These are phyloP conservation scores for Podaxis sp. DNA, from an alignment of 768 basidiomycete species.

Conservation along the genomic window DNA sequence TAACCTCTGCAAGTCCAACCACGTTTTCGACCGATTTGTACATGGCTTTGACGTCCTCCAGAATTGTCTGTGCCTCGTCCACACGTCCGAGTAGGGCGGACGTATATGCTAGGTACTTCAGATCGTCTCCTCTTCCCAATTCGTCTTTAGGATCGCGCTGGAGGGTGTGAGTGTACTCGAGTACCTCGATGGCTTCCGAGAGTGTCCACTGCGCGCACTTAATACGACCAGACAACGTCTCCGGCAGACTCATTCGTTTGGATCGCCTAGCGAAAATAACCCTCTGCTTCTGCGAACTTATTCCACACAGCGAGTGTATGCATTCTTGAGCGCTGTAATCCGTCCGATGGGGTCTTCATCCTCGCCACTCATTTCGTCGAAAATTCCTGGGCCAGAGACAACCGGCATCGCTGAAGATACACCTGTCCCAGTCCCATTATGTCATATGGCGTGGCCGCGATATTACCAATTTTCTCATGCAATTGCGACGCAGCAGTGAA, in stretches of 20 bases:
- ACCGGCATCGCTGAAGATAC: conserved; percentile 14
- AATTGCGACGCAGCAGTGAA: conserved; percentile 16
- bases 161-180: neutral
- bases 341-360: conserved; percentile 17
- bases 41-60: conserved; percentile 3
- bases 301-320: conserved; percentile 16
- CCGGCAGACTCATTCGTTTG: conserved; percentile 13
- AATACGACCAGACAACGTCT: conserved; percentile 16
- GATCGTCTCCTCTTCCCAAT: conserved; percentile 7
- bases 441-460: conserved; percentile 20
- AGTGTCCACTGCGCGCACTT: conserved; percentile 7
- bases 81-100: neutral
- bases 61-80: neutral
- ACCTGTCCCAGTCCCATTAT: conserved; percentile 21
- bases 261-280: conserved; percentile 17
- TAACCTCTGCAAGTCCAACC: conserved; percentile 1
- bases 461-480: conserved; percentile 18
- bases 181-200: neutral
- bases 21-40: neutral
- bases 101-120: conserved; percentile 4
- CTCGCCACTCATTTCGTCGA: conserved; percentile 6
- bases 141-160: neutral
- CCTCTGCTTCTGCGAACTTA: conserved; percentile 17
- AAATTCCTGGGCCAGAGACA: conserved; percentile 15
- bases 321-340: conserved; percentile 19